Evolutionary conservation across 345 rosid genomes (phyloP), one percentile per base, ranked within the genome.

Genomic region (Corchorus capsularis): DNA sequence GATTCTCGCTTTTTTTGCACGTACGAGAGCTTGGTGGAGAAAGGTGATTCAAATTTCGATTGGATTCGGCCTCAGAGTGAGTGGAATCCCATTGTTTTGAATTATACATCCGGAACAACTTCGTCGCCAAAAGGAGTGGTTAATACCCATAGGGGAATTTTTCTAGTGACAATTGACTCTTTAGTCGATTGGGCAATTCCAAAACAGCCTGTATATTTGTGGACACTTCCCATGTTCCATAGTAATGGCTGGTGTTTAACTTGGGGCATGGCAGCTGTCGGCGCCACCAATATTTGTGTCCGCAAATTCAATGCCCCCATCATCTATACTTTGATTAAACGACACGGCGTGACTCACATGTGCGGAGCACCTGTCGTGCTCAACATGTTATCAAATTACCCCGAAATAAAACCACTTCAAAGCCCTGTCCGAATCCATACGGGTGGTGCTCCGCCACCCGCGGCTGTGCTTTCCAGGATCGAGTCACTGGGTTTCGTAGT

Each of bases 191-290:
- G 91, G 86, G 75, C 86, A 16, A 82, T 91, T n/a, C 89, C 88
- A 15, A 79, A 88, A 59, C 87, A 79, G 73, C 93, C 97, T 6
- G 87, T 92, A 19, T 94, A 94, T 73, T 83, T 94, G 1, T 94
- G 98, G 98, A 90, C 94, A 14, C 88, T 94, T 22, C 97, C 98
- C 5, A 89, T 94, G 83, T 93, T 93, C 78, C 98, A 93, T 61
- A 87, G 89, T 17, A 93, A 93, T 61, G 98, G 98, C 0, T 93
- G 98, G 98, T 57, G 85, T 60, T 89, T 77, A 46, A 78, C 86
- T 7, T 94, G 97, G 97, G 94, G 86, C 12, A 83, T 92, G 46
- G 97, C 98, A 0, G 98, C 93, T 3, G 93, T 85, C 3, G 98
- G 98, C 2, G 98, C 93, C 9, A 84, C 90, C 0, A 94, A 87